Evolutionary conservation across 768 basidiomycete species (phyloP).

Genomic region (Pilatotrama ljubarskyi): DNA sequence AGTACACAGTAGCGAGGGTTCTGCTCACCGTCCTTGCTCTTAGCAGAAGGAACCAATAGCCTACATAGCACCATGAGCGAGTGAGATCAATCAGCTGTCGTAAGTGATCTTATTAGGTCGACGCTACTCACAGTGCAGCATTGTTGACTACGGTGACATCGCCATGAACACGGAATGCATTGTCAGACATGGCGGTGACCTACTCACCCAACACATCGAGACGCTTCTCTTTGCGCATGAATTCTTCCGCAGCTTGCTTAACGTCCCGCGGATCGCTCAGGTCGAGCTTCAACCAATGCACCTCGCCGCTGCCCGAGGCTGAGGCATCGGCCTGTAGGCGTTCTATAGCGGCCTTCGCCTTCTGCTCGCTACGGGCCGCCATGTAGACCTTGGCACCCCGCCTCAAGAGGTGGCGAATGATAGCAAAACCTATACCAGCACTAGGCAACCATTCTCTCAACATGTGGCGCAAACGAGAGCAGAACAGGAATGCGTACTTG

Average conservation of each 20-base stretch:
- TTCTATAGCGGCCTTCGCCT: slow-evolving; percentile 49
- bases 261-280: slow-evolving; percentile 48
- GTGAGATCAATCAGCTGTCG: too few species aligned
- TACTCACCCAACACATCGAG: slow-evolving; percentile 57
- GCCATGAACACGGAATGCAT: neutral
- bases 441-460: slow-evolving; percentile 25
- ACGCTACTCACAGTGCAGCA: slow-evolving; percentile 42
- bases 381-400: slow-evolving; percentile 63
- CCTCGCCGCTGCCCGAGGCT: slow-evolving; percentile 44
- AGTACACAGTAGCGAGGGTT: too few species aligned
- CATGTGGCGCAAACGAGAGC: neutral
- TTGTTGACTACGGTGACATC: slow-evolving; percentile 47
- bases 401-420: slow-evolving; percentile 50
- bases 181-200: too few species aligned
- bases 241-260: slow-evolving; percentile 48
- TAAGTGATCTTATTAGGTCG: too few species aligned
- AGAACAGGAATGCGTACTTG: slow-evolving; percentile 38
- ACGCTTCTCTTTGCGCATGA: slow-evolving; percentile 49
- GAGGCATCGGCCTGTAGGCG: slow-evolving; percentile 46
- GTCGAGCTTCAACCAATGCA: slow-evolving; percentile 54
- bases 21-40: too few species aligned
- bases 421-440: slow-evolving; percentile 51
- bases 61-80: too few species aligned
- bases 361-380: slow-evolving; percentile 48
- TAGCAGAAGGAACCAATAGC: too few species aligned